Evolutionary conservation across 305 asterid species (phyloP).

Genomic region (Solanum hybrid): DNA sequence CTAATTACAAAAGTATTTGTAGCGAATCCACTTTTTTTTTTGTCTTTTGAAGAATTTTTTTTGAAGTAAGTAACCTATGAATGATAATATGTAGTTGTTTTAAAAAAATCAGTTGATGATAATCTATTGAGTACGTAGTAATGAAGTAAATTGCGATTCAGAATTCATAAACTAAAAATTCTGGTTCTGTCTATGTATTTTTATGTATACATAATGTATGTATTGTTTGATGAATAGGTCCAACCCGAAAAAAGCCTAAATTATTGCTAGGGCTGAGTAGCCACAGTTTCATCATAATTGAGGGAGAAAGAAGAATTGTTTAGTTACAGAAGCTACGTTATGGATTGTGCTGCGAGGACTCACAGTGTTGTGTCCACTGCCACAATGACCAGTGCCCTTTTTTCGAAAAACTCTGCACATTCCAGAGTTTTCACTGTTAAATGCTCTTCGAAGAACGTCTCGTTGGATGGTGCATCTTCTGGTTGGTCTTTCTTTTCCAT

Average conservation of each 20-base stretch:
- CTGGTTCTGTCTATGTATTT: not conserved
- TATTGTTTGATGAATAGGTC: not conserved
- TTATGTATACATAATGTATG: not conserved
- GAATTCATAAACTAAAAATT: not conserved
- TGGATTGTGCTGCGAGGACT: constrained; percentile 34
- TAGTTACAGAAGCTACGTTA: constrained; percentile 1
- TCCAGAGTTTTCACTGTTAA: constrained; percentile 28
- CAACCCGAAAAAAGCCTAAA: not conserved
- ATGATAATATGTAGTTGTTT: not conserved
- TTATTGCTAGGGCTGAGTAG: not conserved
- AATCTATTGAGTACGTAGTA: not conserved
- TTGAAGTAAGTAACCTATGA: not conserved
- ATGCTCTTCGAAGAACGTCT: constrained; percentile 41
- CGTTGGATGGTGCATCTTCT: constrained; percentile 21
- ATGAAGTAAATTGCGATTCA: not conserved
- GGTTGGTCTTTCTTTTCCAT: constrained; percentile 11
- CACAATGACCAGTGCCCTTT: not conserved
- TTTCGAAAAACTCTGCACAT: constrained; percentile 10
- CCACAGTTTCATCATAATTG: not conserved
- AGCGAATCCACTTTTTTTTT: not conserved
- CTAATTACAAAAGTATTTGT: not conserved
- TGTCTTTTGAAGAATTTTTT: not conserved
- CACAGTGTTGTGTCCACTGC: not conserved
- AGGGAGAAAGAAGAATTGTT: not conserved
- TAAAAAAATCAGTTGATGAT: not conserved